These are phyloP conservation scores for Chiua sp. DNA, from an alignment of 1,284 basidiomycete species.

Conservation along the genomic window DNA sequence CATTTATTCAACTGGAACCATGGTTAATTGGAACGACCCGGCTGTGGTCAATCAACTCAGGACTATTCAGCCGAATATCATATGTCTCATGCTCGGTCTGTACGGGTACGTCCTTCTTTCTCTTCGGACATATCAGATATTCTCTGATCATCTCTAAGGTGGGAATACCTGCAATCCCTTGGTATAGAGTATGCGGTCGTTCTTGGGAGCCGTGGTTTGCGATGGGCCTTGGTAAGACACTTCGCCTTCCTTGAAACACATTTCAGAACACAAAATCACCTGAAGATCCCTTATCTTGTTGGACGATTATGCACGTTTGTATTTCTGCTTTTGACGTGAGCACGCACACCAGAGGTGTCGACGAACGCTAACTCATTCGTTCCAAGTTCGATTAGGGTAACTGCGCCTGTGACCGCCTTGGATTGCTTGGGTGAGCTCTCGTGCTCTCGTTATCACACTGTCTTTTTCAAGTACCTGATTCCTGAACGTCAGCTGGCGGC, in stretches of 20 bases:
- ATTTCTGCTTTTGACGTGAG: slow-evolving; percentile 23
- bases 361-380: background rate
- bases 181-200: slow-evolving; percentile 22
- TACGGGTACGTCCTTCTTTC: slow-evolving; percentile 18
- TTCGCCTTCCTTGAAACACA: background rate
- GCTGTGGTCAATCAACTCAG: background rate
- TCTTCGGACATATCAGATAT: background rate
- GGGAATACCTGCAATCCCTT: slow-evolving; percentile 26
- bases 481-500: slow-evolving; percentile 3
- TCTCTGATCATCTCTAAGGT: slow-evolving; percentile 3
- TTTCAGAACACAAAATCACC: background rate
- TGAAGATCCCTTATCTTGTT: slow-evolving; percentile 22
- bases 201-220: slow-evolving; percentile 18
- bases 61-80: background rate
- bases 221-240: slow-evolving; percentile 26
- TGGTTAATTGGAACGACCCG: slow-evolving; percentile 17
- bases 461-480: slow-evolving; percentile 3
- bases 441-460: no score
- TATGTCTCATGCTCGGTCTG: slow-evolving; percentile 17
- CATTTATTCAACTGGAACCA: background rate
- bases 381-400: slow-evolving; percentile 11
- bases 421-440: slow-evolving; percentile 20
- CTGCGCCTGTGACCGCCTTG: background rate
- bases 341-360: background rate
- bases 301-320: slow-evolving; percentile 18